phyloP scores from a whole-genome alignment of 225 moss, liverwort and hornwort species.

The Rhytidiadelphus loreus region DNA sequence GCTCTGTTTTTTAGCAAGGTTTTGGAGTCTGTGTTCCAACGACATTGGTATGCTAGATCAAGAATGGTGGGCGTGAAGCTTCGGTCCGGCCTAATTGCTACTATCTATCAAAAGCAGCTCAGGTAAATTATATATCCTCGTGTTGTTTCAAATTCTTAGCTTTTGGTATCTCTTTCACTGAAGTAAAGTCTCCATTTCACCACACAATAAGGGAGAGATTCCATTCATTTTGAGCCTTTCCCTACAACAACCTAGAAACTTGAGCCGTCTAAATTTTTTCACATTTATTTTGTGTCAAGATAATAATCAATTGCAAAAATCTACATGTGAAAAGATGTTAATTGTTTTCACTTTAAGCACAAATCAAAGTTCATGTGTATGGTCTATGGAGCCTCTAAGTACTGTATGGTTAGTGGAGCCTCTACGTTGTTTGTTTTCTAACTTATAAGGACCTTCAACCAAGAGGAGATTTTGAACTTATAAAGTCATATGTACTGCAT shows the following conservation, averaged over 20 bases:
- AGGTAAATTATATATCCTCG: background rate
- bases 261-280: background rate
- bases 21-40: constrained; percentile 33
- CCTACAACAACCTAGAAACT: background rate
- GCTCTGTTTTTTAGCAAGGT: constrained; percentile 29
- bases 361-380: background rate
- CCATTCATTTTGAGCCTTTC: background rate
- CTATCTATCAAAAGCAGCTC: constrained; percentile 50
- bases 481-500: background rate
- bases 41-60: constrained; percentile 31
- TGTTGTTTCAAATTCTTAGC: background rate
- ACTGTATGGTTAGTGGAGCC: background rate
- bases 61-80: constrained; percentile 29
- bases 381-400: background rate
- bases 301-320: background rate
- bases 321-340: background rate
- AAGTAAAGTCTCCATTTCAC: background rate
- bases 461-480: background rate
- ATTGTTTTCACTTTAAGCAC: background rate
- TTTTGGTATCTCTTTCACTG: background rate
- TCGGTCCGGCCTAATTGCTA: constrained; percentile 30
- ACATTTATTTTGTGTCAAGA: background rate
- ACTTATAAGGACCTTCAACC: background rate
- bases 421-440: background rate
- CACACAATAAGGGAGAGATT: background rate